These are phyloP conservation scores for Penicillium sp. DNA, from an alignment of 2,329 filamentous ascomycete genomes.

Conservation along the genomic window DNA sequence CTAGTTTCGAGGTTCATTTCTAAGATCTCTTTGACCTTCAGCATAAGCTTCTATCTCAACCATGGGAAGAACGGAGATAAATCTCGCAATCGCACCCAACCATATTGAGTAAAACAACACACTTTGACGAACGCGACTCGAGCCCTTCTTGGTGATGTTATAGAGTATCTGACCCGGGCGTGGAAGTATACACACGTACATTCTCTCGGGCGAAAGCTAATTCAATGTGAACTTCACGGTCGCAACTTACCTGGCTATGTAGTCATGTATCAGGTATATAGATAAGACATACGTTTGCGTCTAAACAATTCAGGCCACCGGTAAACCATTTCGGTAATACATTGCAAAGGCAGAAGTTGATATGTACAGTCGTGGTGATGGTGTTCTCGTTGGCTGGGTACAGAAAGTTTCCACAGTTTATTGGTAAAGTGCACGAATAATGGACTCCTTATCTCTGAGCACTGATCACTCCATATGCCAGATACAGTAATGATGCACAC, in stretches of 20 bases:
- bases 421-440: constrained; percentile 3
- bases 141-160: not conserved
- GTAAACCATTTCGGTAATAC: not conserved
- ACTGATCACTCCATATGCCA: not conserved
- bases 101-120: not conserved
- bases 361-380: not conserved
- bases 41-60: no score
- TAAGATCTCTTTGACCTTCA: no score
- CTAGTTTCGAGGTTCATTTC: no score
- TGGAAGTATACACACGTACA: not conserved
- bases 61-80: no score
- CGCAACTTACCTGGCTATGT: not conserved
- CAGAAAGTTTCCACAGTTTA: not conserved
- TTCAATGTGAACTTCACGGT: not conserved
- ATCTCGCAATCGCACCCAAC: not conserved
- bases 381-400: not conserved
- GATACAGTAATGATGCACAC: not conserved
- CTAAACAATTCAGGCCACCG: not conserved
- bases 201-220: not conserved
- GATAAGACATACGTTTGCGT: not conserved
- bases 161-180: not conserved
- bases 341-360: not conserved
- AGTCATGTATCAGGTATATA: not conserved
- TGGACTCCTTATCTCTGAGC: not conserved
- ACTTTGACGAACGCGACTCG: not conserved